Evolutionary conservation across 352 stramenopile genomes (phyloP), one percentile per base, ranked within the genome.

Genomic region (Globisporangium spiculum): DNA sequence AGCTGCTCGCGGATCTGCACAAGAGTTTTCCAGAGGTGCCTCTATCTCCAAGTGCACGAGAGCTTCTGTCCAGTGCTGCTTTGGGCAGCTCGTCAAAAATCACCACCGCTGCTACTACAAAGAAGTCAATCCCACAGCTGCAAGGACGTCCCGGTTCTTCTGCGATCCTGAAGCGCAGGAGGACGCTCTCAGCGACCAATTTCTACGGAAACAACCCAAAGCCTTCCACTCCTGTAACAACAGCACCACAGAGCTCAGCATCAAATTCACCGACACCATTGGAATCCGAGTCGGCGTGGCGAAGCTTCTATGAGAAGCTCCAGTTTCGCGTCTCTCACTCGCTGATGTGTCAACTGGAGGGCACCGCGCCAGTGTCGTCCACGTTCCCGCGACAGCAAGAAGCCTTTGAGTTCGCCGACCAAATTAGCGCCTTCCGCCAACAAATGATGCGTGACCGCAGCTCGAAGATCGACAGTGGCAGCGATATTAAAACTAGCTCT

Each of bases 311-410:
- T 62, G 61, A 89, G 38, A 85, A 87, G 46, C 77, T 96, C n/a
- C 81, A 91, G 63, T 96, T 91, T 68, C 77, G 81, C 60, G 75
- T 94, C 6, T 90, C 84, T 7, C 83, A 84, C 57, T 96, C 88
- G 8, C 60, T 90, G 1, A 62, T 90, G 68, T 96, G 88, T 41
- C 88, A 96, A 60, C 70, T 96, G 9, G 83, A 96, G 73, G 88
- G 88, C 34, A 89, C 80, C 3, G 84, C 86, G 0, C 75, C 81
- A 0, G 73, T 93, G 16, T 91, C 76, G 1, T 76, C 77, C 8
- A 81, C 75, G 6, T 96, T 96, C 61, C 84, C 84, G 26, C 80
- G 86, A 16, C 88, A 96, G 52, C 81, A 90, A 64, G 86, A 92
- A 69, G 86, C 84, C 1, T 94, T 96, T 41, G 83, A 91, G 61